Evolutionary conservation across 495 filamentous ascomycete species (phyloP).

Genomic region (Apiosordaria backusii): DNA sequence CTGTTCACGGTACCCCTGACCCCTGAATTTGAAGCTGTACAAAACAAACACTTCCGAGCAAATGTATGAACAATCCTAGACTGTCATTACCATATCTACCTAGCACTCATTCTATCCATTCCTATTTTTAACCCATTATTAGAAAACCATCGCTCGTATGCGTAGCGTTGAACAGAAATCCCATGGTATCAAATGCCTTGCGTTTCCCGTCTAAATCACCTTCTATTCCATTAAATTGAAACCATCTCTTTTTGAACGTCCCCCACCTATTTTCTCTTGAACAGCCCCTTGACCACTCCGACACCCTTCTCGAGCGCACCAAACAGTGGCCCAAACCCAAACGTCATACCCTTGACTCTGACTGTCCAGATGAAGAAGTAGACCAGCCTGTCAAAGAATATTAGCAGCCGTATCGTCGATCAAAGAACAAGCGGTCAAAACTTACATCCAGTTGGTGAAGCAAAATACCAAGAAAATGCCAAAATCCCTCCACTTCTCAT

Average conservation of each 20-base stretch:
- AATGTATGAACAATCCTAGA: background rate
- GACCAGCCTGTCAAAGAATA: constrained; percentile 46
- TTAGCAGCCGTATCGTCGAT: background rate
- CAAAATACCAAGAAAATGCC: constrained; percentile 77
- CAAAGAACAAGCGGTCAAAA: constrained; percentile 1
- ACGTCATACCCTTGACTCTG: constrained; percentile 67
- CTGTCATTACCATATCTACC: background rate
- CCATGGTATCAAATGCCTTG: background rate
- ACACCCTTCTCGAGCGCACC: constrained; percentile 8
- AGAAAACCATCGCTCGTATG: background rate
- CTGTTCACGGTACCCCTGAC: background rate
- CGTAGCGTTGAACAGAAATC: background rate
- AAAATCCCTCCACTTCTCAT: constrained; percentile 66
- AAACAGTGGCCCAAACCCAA: constrained; percentile 54
- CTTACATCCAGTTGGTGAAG: constrained; percentile 64
- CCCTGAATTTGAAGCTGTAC: background rate
- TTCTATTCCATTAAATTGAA: background rate
- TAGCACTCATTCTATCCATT: background rate
- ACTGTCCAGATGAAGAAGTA: constrained; percentile 85
- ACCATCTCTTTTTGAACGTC: too few species aligned
- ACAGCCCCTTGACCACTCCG: constrained; percentile 17
- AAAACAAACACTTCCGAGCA: background rate
- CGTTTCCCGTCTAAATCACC: background rate
- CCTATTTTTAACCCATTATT: background rate
- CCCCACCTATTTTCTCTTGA: constrained; percentile 9